A percentile compares a stretch with the other conserved stretches of the same genome.
Conservation (phyloP, 345 rosid species). For the Pistacia vera region DNA sequence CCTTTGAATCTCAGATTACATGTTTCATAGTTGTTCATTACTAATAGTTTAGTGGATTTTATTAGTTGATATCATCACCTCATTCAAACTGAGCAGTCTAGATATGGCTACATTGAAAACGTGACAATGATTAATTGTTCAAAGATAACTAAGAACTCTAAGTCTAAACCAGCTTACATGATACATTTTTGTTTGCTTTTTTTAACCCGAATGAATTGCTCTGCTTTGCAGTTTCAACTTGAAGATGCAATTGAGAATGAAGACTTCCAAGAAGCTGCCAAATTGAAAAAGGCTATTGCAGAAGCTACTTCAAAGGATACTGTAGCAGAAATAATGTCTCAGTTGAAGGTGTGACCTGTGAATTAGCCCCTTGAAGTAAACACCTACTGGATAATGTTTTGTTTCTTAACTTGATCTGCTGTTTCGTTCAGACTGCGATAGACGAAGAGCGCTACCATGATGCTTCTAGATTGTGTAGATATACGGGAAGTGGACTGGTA, state of each 20-base stretch:
- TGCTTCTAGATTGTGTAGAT: constrained; percentile 75
- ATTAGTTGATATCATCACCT: not conserved
- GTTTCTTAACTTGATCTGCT: constrained; percentile 19
- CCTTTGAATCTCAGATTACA: not conserved
- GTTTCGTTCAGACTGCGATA: constrained; percentile 60
- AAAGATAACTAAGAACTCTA: not conserved
- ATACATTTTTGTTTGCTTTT: not conserved
- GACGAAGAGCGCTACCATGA: constrained; percentile 85
- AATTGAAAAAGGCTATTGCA: constrained; percentile 67
- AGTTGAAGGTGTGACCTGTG: constrained; percentile 60
- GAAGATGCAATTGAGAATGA: constrained; percentile 87
- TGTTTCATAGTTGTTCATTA: not conserved
- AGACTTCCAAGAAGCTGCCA: constrained; percentile 88
- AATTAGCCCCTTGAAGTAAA: not conserved
- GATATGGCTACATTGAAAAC: not conserved
- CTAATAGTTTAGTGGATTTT: not conserved
- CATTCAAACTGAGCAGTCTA: not conserved
- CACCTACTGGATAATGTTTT: constrained; percentile 11
- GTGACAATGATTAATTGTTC: not conserved
- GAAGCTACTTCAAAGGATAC: constrained; percentile 71
- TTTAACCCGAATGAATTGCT: constrained; percentile 13
- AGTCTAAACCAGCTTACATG: not conserved
- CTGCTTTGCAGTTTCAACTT: constrained; percentile 71
- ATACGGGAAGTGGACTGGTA: constrained; percentile 94
- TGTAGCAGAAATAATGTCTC: constrained; percentile 78